These are phyloP conservation scores for Ramalina intermedia DNA, from an alignment of 495 filamentous ascomycete genomes.

Conservation along the genomic window DNA sequence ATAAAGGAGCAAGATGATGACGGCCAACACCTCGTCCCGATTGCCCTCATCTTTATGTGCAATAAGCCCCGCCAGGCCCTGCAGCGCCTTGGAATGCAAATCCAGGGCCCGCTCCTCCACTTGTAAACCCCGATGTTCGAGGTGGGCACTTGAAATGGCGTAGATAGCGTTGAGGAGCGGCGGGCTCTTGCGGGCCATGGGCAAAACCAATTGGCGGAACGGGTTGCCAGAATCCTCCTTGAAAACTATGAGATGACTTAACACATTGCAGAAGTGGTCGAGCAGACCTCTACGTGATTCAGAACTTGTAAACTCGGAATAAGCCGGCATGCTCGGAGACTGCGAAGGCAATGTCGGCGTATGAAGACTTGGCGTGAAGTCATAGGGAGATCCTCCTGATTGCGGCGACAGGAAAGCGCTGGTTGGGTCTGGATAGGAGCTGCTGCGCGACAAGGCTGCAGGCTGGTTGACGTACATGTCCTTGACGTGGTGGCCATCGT, in stretches of 20 bases:
- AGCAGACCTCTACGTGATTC: constrained; percentile 40
- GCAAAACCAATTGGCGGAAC: constrained; percentile 45
- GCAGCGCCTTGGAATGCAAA: constrained; percentile 44
- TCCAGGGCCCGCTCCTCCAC: constrained; percentile 41
- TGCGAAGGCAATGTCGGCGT: constrained; percentile 6
- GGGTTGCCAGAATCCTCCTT: constrained; percentile 48
- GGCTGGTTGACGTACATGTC: constrained; percentile 15
- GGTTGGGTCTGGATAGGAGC: constrained; percentile 17
- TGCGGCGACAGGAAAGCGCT: constrained; percentile 17
- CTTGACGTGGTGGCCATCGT: constrained; percentile 12
- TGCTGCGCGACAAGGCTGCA: constrained; percentile 14
- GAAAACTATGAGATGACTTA: constrained; percentile 49
- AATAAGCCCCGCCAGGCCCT: constrained; percentile 41
- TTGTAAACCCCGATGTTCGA: constrained; percentile 41
- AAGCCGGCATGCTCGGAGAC: constrained; percentile 26
- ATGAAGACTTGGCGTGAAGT: constrained; percentile 23
- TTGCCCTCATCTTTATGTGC: constrained; percentile 34
- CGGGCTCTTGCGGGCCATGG: constrained; percentile 35
- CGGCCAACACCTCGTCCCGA: constrained; percentile 42
- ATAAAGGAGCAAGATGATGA: constrained; percentile 48
- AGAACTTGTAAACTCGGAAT: constrained; percentile 39
- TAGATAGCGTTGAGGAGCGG: constrained; percentile 45
- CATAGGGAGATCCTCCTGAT: constrained; percentile 19
- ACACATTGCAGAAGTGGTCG: constrained; percentile 48
- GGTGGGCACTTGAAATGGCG: constrained; percentile 42